These are phyloP conservation scores for Penicillium corylophilum DNA, from an alignment of 2,329 filamentous ascomycete genomes.

Conservation along the genomic window DNA sequence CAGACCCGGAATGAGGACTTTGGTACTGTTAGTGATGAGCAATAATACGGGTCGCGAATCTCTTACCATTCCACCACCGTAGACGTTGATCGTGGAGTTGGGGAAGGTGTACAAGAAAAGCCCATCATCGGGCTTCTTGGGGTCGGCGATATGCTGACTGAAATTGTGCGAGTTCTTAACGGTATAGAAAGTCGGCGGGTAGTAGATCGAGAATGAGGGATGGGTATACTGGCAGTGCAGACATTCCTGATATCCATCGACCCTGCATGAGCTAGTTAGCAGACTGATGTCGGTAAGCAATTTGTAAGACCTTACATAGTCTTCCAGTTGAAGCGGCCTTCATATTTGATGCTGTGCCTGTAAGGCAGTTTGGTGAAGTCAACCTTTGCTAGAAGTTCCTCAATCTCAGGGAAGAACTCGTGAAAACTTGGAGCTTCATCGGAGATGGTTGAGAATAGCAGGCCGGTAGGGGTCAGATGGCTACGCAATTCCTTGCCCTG, in stretches of 20 bases:
- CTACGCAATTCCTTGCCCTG: slow-evolving; percentile 31
- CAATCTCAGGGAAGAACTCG: slow-evolving; percentile 55
- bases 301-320: slow-evolving; percentile 46
- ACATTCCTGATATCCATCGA: slow-evolving; percentile 60
- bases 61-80: slow-evolving; percentile 30
- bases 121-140: slow-evolving; percentile 53
- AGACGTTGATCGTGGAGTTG: slow-evolving; percentile 57
- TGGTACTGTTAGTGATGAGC: no score
- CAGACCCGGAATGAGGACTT: slow-evolving; percentile 54
- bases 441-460: slow-evolving; percentile 54
- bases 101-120: slow-evolving; percentile 61
- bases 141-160: slow-evolving; percentile 56
- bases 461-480: slow-evolving; percentile 51
- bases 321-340: slow-evolving; percentile 60
- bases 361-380: slow-evolving; percentile 57
- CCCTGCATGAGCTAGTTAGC: slow-evolving; percentile 33
- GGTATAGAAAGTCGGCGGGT: slow-evolving; percentile 56
- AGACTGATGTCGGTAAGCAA: background rate
- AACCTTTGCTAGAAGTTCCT: slow-evolving; percentile 49
- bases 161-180: slow-evolving; percentile 57
- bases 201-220: slow-evolving; percentile 55
- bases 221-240: slow-evolving; percentile 61
- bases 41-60: no score
- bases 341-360: slow-evolving; percentile 54
- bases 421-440: slow-evolving; percentile 50